Conservation (phyloP, 2,329 filamentous ascomycete genomes). For the Trichoderma afroharzianum region DNA sequence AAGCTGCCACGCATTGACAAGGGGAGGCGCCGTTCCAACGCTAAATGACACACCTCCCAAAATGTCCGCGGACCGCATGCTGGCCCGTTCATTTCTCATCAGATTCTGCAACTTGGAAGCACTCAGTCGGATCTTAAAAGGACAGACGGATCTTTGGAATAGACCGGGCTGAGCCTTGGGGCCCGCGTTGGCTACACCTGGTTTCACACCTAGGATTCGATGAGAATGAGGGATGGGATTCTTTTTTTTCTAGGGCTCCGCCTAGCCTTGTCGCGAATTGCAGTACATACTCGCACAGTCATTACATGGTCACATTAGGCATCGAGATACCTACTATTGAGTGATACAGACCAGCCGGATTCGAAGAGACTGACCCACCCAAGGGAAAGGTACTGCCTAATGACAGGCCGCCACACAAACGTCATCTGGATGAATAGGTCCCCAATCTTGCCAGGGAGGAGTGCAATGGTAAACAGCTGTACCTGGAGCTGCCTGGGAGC, state of each 20-base stretch:
- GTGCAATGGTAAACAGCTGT: not conserved
- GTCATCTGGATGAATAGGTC: not conserved
- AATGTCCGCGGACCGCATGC: conserved; percentile 14
- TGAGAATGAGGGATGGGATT: not conserved
- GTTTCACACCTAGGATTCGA: not conserved
- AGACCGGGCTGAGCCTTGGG: not conserved
- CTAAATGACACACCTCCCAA: conserved; percentile 11
- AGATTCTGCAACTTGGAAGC: conserved; percentile 14
- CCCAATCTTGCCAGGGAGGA: not conserved
- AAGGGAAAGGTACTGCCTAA: not conserved
- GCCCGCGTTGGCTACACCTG: not conserved
- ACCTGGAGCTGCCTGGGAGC: not conserved
- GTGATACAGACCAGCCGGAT: not conserved
- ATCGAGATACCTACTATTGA: not conserved
- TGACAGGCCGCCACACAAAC: not conserved
- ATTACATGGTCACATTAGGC: not conserved
- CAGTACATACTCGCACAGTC: not conserved
- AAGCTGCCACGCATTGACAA: conserved; percentile 16
- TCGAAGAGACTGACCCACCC: not conserved
- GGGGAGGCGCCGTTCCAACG: conserved; percentile 15
- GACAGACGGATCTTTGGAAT: conserved; percentile 17
- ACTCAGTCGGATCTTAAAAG: conserved; percentile 17
- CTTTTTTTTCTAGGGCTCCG: not conserved
- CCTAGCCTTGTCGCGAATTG: not conserved
- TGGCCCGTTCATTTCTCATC: conserved; percentile 17